Conservation (phyloP, 2,329 filamentous ascomycete species). For the Rutstroemia sydowiana region DNA sequence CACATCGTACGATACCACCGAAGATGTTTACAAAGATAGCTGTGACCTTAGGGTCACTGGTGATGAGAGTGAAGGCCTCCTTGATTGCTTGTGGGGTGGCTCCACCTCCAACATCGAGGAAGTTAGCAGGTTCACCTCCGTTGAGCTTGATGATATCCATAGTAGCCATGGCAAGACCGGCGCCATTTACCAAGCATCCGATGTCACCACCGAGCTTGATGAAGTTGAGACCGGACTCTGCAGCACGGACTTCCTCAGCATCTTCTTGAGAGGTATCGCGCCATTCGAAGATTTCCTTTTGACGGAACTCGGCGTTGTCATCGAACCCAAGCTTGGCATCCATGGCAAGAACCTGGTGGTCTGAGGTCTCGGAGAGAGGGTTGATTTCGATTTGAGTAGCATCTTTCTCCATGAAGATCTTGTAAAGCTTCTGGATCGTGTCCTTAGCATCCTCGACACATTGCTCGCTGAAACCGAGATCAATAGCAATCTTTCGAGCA, state of each 20-base stretch:
- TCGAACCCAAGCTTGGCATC: conserved; percentile 98
- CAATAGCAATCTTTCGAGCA: conserved; percentile 77
- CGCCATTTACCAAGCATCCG: conserved; percentile 97
- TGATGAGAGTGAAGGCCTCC: conserved; percentile 97
- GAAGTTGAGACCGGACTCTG: conserved; percentile 93
- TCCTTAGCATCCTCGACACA: conserved; percentile 93
- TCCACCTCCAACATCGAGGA: conserved; percentile 96
- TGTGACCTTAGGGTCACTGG: conserved; percentile 93
- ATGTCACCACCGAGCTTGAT: conserved; percentile 99
- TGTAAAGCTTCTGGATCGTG: conserved; percentile 98
- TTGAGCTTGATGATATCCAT: conserved; percentile 99
- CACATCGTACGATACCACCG: conserved; percentile 95
- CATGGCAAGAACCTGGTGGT: conserved; percentile 98
- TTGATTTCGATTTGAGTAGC: conserved; percentile 99
- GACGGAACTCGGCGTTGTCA: conserved; percentile 97
- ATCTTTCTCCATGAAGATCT: conserved; percentile 97
- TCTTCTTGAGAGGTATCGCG: conserved; percentile 95
- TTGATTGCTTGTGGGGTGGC: conserved; percentile 94
- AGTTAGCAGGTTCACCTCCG: conserved; percentile 92
- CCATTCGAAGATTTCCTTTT: conserved; percentile 92
- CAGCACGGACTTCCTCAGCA: conserved; percentile 93
- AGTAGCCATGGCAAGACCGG: conserved; percentile 98
- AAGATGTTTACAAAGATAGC: conserved; percentile 99
- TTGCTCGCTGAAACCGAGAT: conserved; percentile 96
- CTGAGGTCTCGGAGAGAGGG: conserved; percentile 93